A percentile compares a stretch with the other conserved stretches of the same genome.
These are phyloP conservation scores for Microsporum audouinii DNA, from an alignment of 2,329 filamentous ascomycete species.

Conservation along the genomic window DNA sequence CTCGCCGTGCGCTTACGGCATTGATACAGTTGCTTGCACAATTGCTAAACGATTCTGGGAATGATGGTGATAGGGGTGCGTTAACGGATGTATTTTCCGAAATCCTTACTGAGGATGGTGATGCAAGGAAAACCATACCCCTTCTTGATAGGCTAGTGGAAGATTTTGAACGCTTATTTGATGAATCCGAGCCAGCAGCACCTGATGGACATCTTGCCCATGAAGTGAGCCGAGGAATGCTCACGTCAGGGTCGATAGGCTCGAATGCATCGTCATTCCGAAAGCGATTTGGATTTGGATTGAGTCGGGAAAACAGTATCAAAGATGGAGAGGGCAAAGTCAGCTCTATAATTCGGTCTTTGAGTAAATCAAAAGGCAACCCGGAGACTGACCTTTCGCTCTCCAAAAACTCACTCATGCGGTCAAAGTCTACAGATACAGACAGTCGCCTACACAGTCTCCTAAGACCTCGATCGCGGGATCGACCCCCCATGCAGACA, in stretches of 20 bases:
- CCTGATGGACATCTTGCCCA: conserved; percentile 35
- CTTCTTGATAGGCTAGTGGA: conserved; percentile 79
- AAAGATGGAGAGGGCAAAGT: conserved; percentile 56
- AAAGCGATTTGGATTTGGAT: conserved; percentile 69
- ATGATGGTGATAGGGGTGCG: conserved; percentile 80
- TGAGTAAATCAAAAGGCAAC: conserved; percentile 65
- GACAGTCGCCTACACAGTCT: conserved; percentile 40
- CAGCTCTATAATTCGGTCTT: conserved; percentile 69
- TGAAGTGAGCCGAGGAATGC: conserved; percentile 50
- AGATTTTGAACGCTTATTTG: conserved; percentile 80
- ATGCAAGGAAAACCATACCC: conserved; percentile 74
- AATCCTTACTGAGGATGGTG: conserved; percentile 64
- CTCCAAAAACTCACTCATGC: conserved; percentile 54
- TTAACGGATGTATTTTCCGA: conserved; percentile 83
- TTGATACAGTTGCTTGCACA: conserved; percentile 79
- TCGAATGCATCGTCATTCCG: conserved; percentile 81
- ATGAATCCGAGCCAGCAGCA: conserved; percentile 44
- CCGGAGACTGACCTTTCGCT: conserved; percentile 53
- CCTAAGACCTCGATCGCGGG: conserved; percentile 45
- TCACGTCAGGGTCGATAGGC: conserved; percentile 61
- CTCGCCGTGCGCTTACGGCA: conserved; percentile 64
- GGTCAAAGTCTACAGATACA: conserved; percentile 69
- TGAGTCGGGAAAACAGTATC: conserved; percentile 71
- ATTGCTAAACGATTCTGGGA: conserved; percentile 76
- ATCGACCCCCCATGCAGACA: conserved; percentile 40